Base-by-base conservation (phyloP, 2,329 filamentous ascomycete species). In the Cladobotryum mycophilum region DNA sequence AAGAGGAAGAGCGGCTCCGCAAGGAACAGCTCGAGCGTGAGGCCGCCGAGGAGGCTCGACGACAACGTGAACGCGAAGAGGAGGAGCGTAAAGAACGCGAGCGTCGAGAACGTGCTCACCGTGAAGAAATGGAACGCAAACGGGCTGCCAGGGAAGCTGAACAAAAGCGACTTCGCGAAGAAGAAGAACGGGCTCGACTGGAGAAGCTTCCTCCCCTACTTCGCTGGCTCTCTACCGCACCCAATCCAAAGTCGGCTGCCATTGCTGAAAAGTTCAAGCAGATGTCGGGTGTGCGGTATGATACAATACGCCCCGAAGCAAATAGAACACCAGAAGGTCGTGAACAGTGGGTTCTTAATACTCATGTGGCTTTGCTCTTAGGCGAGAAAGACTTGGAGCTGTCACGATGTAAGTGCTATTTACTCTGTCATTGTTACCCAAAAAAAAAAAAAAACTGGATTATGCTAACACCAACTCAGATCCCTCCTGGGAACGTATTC, bases 301-400 rank as follows among this genome's bases (percentile, higher is more conserved):
- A 85, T 62, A 84, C 80, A 4, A 82, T 85, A 51, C 73, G 73
- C 13, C 73, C 75, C 3, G 72, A 73, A 30, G 69, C 75, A 13
- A 79, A 75, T 5, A 76, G 76, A 7, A 78, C 75, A 11, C 58
- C 73, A 2, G 76, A 75, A 43, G 81, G 80, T n/a, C 75, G 81
- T 45, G 82, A 85, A 57, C 80, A 82, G 57, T 86, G 82, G 82
- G 66, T 85, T 49, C 73, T 85, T 45, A 86, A 85, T 58, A 80
- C 78, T 3, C 79, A 85, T 51, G 81, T 78, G 45, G 82, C 82
- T 8, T 67, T 85, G 13, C 72, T 86, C 8, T 69, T 86, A 2
- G 82, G 82, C 13, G 81, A 85, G 59, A 84, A 83, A 60, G 82
- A 86, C 57, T 67, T 84, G 17, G 68, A 72, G 13, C 71, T 86